Evolutionary conservation across 768 basidiomycete genomes (phyloP).

Genomic region (Collybia sordida): DNA sequence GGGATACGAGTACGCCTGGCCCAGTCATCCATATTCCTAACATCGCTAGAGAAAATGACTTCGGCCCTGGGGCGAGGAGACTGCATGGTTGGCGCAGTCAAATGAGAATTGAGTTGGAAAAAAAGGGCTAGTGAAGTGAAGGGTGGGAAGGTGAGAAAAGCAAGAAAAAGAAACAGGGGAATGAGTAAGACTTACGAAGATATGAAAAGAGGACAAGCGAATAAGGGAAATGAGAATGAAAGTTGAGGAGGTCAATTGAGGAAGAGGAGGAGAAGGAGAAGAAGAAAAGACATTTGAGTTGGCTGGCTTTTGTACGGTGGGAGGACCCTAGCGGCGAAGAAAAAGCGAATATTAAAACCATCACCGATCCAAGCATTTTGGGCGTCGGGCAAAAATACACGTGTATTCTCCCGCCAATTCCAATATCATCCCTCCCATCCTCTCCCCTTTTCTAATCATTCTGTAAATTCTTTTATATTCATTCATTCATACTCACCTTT

Average conservation of each 20-base stretch:
- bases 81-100: conserved; percentile 24
- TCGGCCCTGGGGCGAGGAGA: conserved; percentile 40
- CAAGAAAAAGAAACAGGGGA: neutral
- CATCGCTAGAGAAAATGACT: conserved; percentile 78
- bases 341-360: conserved; percentile 50
- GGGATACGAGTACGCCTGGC: conserved; percentile 77
- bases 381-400: conserved; percentile 73
- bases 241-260: conserved; percentile 24
- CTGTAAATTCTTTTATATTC: neutral
- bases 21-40: conserved; percentile 83
- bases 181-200: conserved; percentile 15
- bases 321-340: conserved; percentile 52
- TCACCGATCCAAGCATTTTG: conserved; percentile 35
- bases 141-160: conserved; percentile 1
- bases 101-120: conserved; percentile 1
- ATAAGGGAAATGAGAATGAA: conserved; percentile 18
- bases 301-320: conserved; percentile 39
- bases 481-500: neutral
- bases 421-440: conserved; percentile 38
- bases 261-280: conserved; percentile 21
- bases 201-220: conserved; percentile 18
- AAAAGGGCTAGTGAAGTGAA: conserved; percentile 12
- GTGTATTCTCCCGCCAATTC: conserved; percentile 57
- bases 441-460: conserved; percentile 23
- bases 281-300: conserved; percentile 26